These are phyloP conservation scores for Candida morakotiae DNA, from an alignment of 805 yeast genomes.

Conservation along the genomic window DNA sequence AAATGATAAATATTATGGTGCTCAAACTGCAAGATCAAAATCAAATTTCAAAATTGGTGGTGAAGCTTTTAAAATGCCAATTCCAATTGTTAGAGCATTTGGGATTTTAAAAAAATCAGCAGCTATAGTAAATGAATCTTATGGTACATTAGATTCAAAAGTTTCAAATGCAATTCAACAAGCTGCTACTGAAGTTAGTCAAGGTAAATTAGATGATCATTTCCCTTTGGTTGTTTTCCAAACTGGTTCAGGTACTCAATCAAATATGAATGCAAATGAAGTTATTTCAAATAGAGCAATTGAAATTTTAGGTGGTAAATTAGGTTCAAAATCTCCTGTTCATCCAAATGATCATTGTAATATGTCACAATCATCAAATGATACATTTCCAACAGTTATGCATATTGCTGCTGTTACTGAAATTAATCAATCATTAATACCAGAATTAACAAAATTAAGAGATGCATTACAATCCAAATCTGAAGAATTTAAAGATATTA, in stretches of 20 bases:
- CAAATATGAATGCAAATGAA: slow-evolving; percentile 98
- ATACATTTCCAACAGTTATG: slow-evolving; percentile 99
- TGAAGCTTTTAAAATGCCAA: slow-evolving; percentile 82
- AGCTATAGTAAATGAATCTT: slow-evolving; percentile 79
- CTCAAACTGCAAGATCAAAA: slow-evolving; percentile 92
- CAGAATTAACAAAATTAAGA: slow-evolving; percentile 74
- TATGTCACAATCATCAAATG: slow-evolving; percentile 98
- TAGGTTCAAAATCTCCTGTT: slow-evolving; percentile 90
- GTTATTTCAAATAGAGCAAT: slow-evolving; percentile 98
- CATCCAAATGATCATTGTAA: slow-evolving; percentile 99
- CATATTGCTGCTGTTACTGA: slow-evolving; percentile 97
- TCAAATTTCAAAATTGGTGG: slow-evolving; percentile 97
- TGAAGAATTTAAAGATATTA: slow-evolving; percentile 81
- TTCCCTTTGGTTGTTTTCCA: slow-evolving; percentile 98
- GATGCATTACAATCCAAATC: slow-evolving; percentile 74
- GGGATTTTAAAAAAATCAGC: slow-evolving; percentile 94
- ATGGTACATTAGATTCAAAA: slow-evolving; percentile 81
- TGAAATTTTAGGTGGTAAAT: slow-evolving; percentile 86
- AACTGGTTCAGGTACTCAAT: slow-evolving; percentile 98
- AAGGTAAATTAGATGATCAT: slow-evolving; percentile 87
- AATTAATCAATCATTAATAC: slow-evolving; percentile 69
- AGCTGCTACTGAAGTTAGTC: slow-evolving; percentile 93
- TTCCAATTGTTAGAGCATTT: slow-evolving; percentile 85
- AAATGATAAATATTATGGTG: slow-evolving; percentile 90
- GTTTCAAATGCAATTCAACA: slow-evolving; percentile 79